Base-by-base conservation (phyloP, 1,284 basidiomycete species). In the Sporisorium reilianum region DNA sequence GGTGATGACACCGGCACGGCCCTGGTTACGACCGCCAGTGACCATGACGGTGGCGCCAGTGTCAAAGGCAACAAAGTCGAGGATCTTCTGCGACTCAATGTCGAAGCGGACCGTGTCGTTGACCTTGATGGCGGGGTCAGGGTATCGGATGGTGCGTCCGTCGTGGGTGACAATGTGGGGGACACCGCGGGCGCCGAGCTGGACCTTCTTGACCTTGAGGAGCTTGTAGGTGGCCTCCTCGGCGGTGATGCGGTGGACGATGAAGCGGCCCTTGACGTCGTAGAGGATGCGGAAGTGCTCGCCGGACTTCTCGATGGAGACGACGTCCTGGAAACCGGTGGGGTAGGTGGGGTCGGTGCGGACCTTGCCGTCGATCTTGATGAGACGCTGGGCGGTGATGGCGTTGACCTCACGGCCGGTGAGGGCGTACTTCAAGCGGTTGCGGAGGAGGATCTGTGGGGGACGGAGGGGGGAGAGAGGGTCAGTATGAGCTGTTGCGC, bases 241-340 rank as follows among this genome's bases (percentile, higher is more conserved):
- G 55, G 93, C 90, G 77, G 95, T 95, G 90, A 99, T 99, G 85
- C 97, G 94, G 90, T 99, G 96, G 87, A 99, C 96, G 77, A 95
- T 93, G 89, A 99, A 99, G 82, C 96, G 95, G 80, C 96, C 81
- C 90, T 99, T 99, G 87, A 97, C 91, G 86, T 99, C 97, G 90
- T 99, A 99, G 55, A 99, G 90, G 80, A 99, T 90, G 87, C 96
- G 96, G 92, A 99, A 99, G 89, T 98, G 92, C 88, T 99, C 96
- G 87, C 93, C 94, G 52, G 96, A 98, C 87, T 95, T 95, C 88
- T 99, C 97, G 80, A 99, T 94, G 67, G 94, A 91, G 86, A 99
- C 90, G 71, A 98, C 96, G 87, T 99, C 95, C 94, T 92, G 92
- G 90, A 97, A 99, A 77, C 96, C 96, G 82, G 95, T 90, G 77